Evolutionary conservation across 2,329 filamentous ascomycete species (phyloP), one percentile per base, ranked within the genome.

Genomic region (Colletotrichum musicola): DNA sequence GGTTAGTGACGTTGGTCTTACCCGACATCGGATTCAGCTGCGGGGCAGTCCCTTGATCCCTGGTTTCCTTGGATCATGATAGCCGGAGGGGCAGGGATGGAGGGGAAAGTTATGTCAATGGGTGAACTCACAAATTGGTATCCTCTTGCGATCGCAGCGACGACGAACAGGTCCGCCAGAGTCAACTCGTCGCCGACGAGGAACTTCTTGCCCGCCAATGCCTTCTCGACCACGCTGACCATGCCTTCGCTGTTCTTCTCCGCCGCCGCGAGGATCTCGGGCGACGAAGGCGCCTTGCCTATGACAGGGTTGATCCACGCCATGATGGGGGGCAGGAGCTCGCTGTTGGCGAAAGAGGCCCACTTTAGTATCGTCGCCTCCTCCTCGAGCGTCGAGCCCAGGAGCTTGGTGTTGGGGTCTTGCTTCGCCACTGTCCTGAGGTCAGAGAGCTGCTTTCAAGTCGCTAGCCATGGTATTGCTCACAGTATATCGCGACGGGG

Each of bases 171-270:
- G 12, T 64, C 62, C 12, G 62, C 62, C 58, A 64, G 58, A 22
- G 62, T 64, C 25, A 64, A 54, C 54, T 64, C 44, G 4, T 60
- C 62, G 1, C 62, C 62, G 14, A 64, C 62, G 35, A 64, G 62
- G n/a, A 64, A 64, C 46, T 59, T 64, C 62, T 59, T 64, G 44
- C 55, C 62, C n/a, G 46, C 35, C 62, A 64, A 60, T 5, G 62
- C 62, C 62, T 64, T 64, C 47, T 64, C 62, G 20, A 64, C 62
- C 30, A 64, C 62, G 25, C 62, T 60, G 46, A 64, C 62, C 62
- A 64, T 64, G 14, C 62, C 55, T 40, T 64, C 62, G 22, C 62
- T 64, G 25, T 51, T 64, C 35, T 64, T 64, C 54, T 64, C 62
- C 12, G 62, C 55, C 38, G 62, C 62, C 5, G 62, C 62, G 18